A percentile compares a stretch with the other conserved stretches of the same genome.
Conservation (phyloP, 1,284 basidiomycete species). For the Papiliotrema terrestris region DNA sequence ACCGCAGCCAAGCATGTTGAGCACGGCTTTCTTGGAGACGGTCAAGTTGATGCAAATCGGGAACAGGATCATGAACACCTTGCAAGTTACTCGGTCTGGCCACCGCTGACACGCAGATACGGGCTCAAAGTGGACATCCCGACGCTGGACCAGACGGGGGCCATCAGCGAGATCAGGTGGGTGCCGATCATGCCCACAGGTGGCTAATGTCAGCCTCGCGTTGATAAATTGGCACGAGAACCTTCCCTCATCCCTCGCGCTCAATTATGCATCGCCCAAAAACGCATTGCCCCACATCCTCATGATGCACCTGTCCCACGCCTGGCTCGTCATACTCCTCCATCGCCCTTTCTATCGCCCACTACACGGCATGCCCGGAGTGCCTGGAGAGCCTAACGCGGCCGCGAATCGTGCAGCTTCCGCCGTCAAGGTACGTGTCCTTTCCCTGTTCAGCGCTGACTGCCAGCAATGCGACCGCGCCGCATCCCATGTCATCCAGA, state of each 20-base stretch:
- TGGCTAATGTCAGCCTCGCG: conserved; percentile 52
- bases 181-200: background rate
- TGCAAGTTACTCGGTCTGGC: conserved; percentile 51
- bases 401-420: conserved; percentile 53
- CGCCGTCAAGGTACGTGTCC: conserved; percentile 12
- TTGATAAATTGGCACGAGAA: conserved; percentile 62
- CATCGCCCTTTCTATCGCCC: conserved; percentile 64
- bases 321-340: conserved; percentile 63
- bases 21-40: conserved; percentile 55
- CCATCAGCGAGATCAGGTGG: conserved; percentile 28
- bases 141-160: conserved; percentile 13
- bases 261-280: conserved; percentile 53
- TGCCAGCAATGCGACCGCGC: conserved; percentile 58
- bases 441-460: background rate
- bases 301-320: conserved; percentile 62
- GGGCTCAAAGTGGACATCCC: conserved; percentile 23
- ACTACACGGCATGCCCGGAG: conserved; percentile 49
- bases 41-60: conserved; percentile 59
- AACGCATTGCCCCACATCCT: conserved; percentile 60
- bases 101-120: conserved; percentile 11
- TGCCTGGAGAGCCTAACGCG: conserved; percentile 28
- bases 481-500: conserved; percentile 61
- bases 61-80: conserved; percentile 58
- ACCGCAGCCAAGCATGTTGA: conserved; percentile 23
- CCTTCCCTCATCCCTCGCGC: conserved; percentile 52